phyloP scores from a whole-genome alignment of 31 red algal genomes.

The Endocladia muricata region DNA sequence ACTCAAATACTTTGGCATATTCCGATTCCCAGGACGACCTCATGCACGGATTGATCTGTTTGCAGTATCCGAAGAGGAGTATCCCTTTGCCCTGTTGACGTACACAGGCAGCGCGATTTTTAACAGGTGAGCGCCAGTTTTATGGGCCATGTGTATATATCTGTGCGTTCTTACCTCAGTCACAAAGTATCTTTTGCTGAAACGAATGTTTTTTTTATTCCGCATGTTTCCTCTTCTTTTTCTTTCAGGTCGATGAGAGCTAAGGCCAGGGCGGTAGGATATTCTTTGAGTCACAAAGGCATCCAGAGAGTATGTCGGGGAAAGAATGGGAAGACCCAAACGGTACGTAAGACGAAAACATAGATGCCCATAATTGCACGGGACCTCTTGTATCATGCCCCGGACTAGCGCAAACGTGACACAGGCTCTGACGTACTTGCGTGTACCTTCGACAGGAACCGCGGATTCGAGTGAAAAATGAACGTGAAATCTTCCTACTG shows the following conservation, averaged over 20 bases:
- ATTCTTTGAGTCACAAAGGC: conserved; percentile 53
- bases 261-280: conserved; percentile 54
- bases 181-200: too few relatives aligned
- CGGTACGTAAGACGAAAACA: conserved; percentile 30
- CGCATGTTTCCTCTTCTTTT: not conserved
- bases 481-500: conserved; percentile 51
- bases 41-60: conserved; percentile 70
- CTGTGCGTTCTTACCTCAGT: too few relatives aligned
- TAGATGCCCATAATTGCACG: too few relatives aligned
- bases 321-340: conserved; percentile 26
- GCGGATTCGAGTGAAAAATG: conserved; percentile 34
- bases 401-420: too few relatives aligned
- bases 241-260: conserved; percentile 70
- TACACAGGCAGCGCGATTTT: conserved; percentile 75
- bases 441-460: conserved; percentile 49
- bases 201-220: too few relatives aligned
- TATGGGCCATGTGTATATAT: not conserved
- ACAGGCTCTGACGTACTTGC: too few relatives aligned
- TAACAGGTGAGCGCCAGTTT: conserved; percentile 67
- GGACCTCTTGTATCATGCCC: too few relatives aligned
- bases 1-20: conserved; percentile 67
- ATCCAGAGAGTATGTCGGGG: conserved; percentile 39
- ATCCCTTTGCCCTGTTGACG: conserved; percentile 62
- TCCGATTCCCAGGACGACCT: conserved; percentile 53
- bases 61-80: conserved; percentile 57